A percentile compares a stretch with the other conserved stretches of the same genome.
Evolutionary conservation across 345 rosid species (phyloP).

Genomic region (Gossypioides kirkii): DNA sequence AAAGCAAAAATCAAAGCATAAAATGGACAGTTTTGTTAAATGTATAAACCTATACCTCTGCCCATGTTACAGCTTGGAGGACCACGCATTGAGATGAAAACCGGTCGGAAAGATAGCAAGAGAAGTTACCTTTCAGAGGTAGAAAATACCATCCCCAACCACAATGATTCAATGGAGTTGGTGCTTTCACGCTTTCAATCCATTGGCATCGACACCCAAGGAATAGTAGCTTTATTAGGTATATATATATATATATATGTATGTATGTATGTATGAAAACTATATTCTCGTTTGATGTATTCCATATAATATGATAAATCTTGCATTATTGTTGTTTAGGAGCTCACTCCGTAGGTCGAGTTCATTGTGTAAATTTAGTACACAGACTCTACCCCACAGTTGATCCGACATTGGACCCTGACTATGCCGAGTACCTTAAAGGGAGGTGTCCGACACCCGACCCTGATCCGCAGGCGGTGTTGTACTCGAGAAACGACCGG

Average conservation of each 20-base stretch:
- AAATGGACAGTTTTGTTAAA: background rate
- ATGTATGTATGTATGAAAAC: too few relatives aligned
- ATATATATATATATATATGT: too few relatives aligned
- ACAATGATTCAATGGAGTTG: slow-evolving; percentile 50
- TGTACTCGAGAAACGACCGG: slow-evolving; percentile 63
- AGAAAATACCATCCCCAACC: slow-evolving; percentile 51
- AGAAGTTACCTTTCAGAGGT: slow-evolving; percentile 46
- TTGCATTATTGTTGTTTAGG: slow-evolving; percentile 28
- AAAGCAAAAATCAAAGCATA: background rate
- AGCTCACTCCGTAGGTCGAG: slow-evolving; percentile 84
- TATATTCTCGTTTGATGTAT: too few relatives aligned
- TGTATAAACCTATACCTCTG: background rate
- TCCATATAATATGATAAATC: too few relatives aligned
- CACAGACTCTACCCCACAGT: slow-evolving; percentile 68
- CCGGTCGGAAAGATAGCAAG: slow-evolving; percentile 65
- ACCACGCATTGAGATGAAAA: slow-evolving; percentile 73
- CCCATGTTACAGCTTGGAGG: slow-evolving; percentile 51
- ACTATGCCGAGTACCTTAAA: slow-evolving; percentile 58
- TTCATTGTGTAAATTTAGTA: slow-evolving; percentile 71
- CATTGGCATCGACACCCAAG: slow-evolving; percentile 58
- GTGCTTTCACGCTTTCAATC: slow-evolving; percentile 64
- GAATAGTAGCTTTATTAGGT: slow-evolving; percentile 70
- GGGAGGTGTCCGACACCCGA: slow-evolving; percentile 54
- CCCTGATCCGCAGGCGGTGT: slow-evolving; percentile 49
- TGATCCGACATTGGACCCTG: slow-evolving; percentile 65